phyloP scores from a whole-genome alignment of 306 rosid species.

The Quercus ilex region DNA sequence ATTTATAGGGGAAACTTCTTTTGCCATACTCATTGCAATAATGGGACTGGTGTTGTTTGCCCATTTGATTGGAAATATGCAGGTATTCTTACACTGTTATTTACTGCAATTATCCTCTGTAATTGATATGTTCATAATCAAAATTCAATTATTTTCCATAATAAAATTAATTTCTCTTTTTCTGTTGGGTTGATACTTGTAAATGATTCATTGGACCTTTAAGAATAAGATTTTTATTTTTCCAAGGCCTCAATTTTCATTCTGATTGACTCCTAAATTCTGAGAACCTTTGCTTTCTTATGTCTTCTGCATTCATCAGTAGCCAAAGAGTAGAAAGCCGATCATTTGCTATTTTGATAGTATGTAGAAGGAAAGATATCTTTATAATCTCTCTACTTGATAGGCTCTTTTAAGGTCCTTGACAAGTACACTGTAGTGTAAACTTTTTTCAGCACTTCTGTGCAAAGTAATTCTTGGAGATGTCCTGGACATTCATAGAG shows the following conservation, averaged over 20 bases:
- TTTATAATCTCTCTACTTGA: neutral
- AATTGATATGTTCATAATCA: neutral
- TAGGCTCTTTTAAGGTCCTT: neutral
- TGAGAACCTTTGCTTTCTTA: neutral
- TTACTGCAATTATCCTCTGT: neutral
- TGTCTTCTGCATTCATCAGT: neutral
- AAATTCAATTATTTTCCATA: neutral
- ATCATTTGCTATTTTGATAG: neutral
- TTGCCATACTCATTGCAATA: slow-evolving; percentile 75
- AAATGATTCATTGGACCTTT: neutral
- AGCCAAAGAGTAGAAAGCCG: neutral
- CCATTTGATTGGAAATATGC: slow-evolving; percentile 95
- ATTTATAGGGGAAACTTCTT: slow-evolving; percentile 70
- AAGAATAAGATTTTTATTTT: neutral
- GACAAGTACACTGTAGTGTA: neutral
- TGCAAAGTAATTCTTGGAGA: neutral
- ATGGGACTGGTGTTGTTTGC: slow-evolving; percentile 87
- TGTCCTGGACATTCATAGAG: neutral
- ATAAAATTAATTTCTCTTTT: neutral
- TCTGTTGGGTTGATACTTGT: neutral
- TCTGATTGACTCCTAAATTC: neutral
- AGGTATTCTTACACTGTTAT: slow-evolving; percentile 39
- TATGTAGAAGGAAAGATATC: neutral
- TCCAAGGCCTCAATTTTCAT: neutral
- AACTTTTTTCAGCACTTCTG: neutral